phyloP scores from a whole-genome alignment of 768 basidiomycete genomes.

The Clitopilus passeckerianus region DNA sequence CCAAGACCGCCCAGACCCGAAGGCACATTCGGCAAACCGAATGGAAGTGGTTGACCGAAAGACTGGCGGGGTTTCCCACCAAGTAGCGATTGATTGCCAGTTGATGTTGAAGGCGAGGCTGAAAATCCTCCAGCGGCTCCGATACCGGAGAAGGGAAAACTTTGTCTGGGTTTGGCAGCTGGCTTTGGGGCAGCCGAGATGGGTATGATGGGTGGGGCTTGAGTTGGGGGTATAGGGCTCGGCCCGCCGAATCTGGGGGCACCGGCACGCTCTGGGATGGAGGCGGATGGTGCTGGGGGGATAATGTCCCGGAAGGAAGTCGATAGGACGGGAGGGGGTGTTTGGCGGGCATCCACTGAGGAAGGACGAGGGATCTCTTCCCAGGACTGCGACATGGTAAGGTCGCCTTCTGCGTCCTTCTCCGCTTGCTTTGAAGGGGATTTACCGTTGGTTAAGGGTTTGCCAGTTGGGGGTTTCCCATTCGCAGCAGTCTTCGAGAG shows the following conservation, averaged over 20 bases:
- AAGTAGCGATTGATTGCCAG: not conserved
- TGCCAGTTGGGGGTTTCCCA: not conserved
- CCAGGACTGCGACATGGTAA: slow-evolving; percentile 55
- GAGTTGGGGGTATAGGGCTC: slow-evolving; percentile 9
- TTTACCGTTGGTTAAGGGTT: slow-evolving; percentile 3
- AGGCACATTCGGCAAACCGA: not conserved
- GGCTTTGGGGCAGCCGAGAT: not conserved
- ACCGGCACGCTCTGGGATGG: slow-evolving; percentile 24
- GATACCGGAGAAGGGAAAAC: slow-evolving; percentile 12
- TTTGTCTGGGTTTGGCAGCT: slow-evolving; percentile 22
- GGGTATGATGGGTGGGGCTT: not conserved
- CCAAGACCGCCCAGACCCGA: not conserved
- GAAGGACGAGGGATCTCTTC: slow-evolving; percentile 39
- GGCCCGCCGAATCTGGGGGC: slow-evolving; percentile 31
- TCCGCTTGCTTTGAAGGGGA: slow-evolving; percentile 5
- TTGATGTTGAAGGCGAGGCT: not conserved
- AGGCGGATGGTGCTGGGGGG: slow-evolving; percentile 6
- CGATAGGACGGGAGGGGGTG: slow-evolving; percentile 7
- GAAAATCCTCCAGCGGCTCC: slow-evolving; percentile 1
- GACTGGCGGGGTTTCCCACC: not conserved
- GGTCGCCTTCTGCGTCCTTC: slow-evolving; percentile 10
- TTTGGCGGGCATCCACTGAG: slow-evolving; percentile 6
- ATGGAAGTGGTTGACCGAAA: not conserved
- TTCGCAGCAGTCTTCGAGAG: slow-evolving; percentile 5
- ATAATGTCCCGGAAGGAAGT: slow-evolving; percentile 11